Base-by-base conservation (phyloP, 805 yeast genomes). In the Saccharomycopsis oosterbeekiorum region DNA sequence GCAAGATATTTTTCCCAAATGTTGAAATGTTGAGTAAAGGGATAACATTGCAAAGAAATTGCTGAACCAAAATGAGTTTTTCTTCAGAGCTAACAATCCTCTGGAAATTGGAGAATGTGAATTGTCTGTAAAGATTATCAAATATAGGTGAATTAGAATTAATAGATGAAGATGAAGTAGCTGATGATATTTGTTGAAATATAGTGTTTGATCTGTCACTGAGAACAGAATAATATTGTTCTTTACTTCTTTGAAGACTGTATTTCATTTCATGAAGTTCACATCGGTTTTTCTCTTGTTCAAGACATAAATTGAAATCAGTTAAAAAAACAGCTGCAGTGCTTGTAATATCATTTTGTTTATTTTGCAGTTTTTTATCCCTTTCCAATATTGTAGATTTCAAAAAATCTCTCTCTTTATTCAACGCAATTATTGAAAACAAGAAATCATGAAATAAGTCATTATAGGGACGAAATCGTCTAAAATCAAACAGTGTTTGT, bases 41-140 rank as follows among this genome's bases (percentile, higher is more conserved):
- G 14, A 62, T 19, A 19, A 62, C 58, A 14, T 64, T 59, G 15
- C 40, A 10, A 24, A 56, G 39, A 36, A 62, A 62, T 17, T 50
- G 57, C 40, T 57, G 59, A 6, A 62, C 59, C 40, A 62, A 56
- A 4, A 51, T 21, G 17, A 53, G 53, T 37, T 57, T 60, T 24
- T 58, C 63, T 5, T 55, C 42, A 36, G 43, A 43, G 2, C n/a
- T n/a, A 3, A 42, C 47, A 2, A 54, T 53, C 14, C 53, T 41
- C 43, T 37, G 43, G 41, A 50, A 39, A 17, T 26, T 24, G 9
- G 57, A 39, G 6, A 37, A 34, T 34, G 50, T 37, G 21, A 53
- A 53, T 29, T 53, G 41, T 34, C 41, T 53, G 24, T 34, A 53
- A 10, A 36, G 41, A 53, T 53, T 19, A 34, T 47, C 53, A 47